Base-by-base conservation (phyloP, 2,329 filamentous ascomycete genomes). In the Colletotrichum higginsianum region DNA sequence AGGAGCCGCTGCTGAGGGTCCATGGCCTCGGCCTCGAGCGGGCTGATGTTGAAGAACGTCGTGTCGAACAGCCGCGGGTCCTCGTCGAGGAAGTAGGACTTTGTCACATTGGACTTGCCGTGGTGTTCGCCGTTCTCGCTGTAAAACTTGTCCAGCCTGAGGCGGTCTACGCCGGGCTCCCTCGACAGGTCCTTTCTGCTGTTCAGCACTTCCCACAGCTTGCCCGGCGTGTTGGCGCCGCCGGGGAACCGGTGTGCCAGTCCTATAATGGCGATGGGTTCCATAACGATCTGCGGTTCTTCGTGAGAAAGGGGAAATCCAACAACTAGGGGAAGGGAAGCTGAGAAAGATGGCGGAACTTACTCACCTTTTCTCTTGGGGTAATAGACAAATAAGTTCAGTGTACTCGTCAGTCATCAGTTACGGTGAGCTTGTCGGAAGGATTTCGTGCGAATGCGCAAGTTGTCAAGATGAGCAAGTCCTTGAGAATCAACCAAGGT, bases 1-100 rank as follows among this genome's bases (percentile, higher is more conserved):
- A 79, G 66, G 2, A 79, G 46, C 0, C 80, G 77, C 30, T 81
- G 80, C 67, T 81, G 79, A 2, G 80, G 80, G 62, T 82, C 80
- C 66, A 82, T 78, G 2, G 76, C 73, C 3, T 74, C 73, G 1
- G 77, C 79, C 61, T 82, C 80, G 1, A 66, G 67, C 0, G 76
- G 66, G 9, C 53, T 75, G 53, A 80, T 75, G 30, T 71, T 70
- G 72, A 82, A 82, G 64, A 81, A 81, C 1, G 61, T 21, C 11
- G 72, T 53, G 73, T 82, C 79, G 11, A 77, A 76, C 4, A 67
- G 35, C 2, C 67, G 55, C 2, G 68, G 23, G 18, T 77, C 74
- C 42, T 78, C 75, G 0, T 74, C 65, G 11, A 78, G 67, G n/a
- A 78, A 67, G 38, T 77, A 72, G 0, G 61, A 57, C 15, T 76